These are phyloP conservation scores for Mortierella claussenii DNA, from an alignment of 192 early-diverging fungal species.

Conservation along the genomic window DNA sequence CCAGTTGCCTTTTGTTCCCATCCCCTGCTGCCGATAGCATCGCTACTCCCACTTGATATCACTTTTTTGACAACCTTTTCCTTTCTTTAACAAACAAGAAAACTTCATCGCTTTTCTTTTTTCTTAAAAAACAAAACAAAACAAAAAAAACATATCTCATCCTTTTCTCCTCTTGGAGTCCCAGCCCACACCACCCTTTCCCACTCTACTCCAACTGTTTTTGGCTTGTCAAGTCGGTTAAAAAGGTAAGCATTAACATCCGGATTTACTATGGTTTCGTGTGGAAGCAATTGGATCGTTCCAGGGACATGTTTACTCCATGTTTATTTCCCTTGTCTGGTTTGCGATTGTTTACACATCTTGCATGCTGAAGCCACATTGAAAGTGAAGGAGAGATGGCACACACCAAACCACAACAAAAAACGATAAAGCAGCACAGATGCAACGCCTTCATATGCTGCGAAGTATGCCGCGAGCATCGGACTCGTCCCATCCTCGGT, in stretches of 20 bases:
- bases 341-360: too few species aligned
- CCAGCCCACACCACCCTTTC: constrained; percentile 3
- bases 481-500: too few species aligned
- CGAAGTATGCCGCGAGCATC: too few species aligned
- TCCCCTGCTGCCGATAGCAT: constrained; percentile 56
- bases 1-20: constrained; percentile 52
- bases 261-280: neutral
- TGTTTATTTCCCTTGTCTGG: too few species aligned
- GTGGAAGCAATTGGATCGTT: neutral
- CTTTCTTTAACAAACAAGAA: constrained; percentile 11
- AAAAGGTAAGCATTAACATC: constrained; percentile 24
- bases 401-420: neutral
- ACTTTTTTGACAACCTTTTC: constrained; percentile 24
- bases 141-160: constrained; percentile 11
- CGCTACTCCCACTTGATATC: constrained; percentile 33
- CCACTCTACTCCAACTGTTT: constrained; percentile 10
- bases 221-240: constrained; percentile 55
- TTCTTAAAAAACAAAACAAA: constrained; percentile 22
- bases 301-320: neutral
- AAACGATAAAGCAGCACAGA: neutral
- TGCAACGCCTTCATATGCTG: neutral
- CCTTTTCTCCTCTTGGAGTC: neutral
- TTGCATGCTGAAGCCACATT: too few species aligned
- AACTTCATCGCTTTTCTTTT: constrained; percentile 3
- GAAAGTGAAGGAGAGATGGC: too few species aligned